Conservation (phyloP, 169 alveolate genomes). For the Amoebophrya sp. region DNA sequence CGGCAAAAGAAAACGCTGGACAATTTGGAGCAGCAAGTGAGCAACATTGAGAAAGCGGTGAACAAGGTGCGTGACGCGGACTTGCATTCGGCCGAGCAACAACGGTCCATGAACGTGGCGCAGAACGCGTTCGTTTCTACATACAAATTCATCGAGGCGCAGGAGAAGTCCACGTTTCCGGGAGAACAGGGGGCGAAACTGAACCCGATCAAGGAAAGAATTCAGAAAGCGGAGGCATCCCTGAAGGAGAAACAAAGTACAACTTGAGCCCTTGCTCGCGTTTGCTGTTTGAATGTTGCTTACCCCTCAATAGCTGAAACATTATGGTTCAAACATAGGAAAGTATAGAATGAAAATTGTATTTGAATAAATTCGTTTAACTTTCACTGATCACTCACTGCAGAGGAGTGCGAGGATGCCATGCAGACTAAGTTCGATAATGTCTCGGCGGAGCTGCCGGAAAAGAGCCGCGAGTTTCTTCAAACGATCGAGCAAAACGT, state of each 20-base stretch:
- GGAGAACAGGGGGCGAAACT: background rate
- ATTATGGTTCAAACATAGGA: too few relatives aligned
- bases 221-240: background rate
- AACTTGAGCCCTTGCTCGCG: background rate
- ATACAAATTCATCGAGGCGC: background rate
- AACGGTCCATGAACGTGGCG: background rate
- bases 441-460: background rate
- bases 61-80: background rate
- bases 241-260: background rate
- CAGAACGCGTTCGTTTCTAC: background rate
- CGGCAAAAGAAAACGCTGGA: background rate
- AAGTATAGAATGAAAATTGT: too few relatives aligned
- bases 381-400: too few relatives aligned
- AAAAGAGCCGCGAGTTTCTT: background rate
- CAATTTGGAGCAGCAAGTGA: background rate
- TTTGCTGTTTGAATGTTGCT: background rate
- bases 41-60: background rate
- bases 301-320: background rate
- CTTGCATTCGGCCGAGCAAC: background rate
- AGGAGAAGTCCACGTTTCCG: background rate
- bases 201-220: background rate
- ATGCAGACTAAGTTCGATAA: background rate
- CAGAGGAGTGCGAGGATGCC: background rate
- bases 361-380: too few relatives aligned
- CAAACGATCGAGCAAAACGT: background rate